Evolutionary conservation across 345 rosid genomes (phyloP).

Genomic region (Clausena lansium): DNA sequence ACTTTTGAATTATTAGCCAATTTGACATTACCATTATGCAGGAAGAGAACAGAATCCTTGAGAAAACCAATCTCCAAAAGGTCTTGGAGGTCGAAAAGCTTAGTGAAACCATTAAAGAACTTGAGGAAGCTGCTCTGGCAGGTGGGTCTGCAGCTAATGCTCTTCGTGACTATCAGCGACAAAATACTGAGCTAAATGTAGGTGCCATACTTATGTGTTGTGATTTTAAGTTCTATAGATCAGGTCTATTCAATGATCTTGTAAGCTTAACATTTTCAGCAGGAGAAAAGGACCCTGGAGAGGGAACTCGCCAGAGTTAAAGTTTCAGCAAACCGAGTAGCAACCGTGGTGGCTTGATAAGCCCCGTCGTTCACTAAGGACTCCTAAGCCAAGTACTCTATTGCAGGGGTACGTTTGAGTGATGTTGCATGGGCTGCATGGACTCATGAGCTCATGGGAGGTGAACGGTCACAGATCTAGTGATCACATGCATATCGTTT

Average conservation of each 20-base stretch:
- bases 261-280: slow-evolving; percentile 36
- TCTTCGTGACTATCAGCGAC: slow-evolving; percentile 65
- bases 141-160: slow-evolving; percentile 87
- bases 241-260: not conserved
- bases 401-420: no score
- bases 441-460: no score
- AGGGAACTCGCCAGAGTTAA: slow-evolving; percentile 88
- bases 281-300: slow-evolving; percentile 86
- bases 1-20: not conserved
- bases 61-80: slow-evolving; percentile 90
- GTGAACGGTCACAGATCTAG: no score
- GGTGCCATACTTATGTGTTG: slow-evolving; percentile 9
- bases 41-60: slow-evolving; percentile 90
- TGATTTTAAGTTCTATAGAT: not conserved
- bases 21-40: slow-evolving; percentile 25
- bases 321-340: slow-evolving; percentile 78
- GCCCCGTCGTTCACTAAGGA: no score
- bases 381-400: no score
- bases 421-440: no score
- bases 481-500: no score
- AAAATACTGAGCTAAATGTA: slow-evolving; percentile 73
- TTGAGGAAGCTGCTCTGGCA: slow-evolving; percentile 81
- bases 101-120: slow-evolving; percentile 69
- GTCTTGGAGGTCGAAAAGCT: slow-evolving; percentile 87
- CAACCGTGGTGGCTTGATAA: slow-evolving; percentile 73